These are phyloP conservation scores for Galeopsis tetrahit DNA, from an alignment of 257 asterid species.

Conservation along the genomic window DNA sequence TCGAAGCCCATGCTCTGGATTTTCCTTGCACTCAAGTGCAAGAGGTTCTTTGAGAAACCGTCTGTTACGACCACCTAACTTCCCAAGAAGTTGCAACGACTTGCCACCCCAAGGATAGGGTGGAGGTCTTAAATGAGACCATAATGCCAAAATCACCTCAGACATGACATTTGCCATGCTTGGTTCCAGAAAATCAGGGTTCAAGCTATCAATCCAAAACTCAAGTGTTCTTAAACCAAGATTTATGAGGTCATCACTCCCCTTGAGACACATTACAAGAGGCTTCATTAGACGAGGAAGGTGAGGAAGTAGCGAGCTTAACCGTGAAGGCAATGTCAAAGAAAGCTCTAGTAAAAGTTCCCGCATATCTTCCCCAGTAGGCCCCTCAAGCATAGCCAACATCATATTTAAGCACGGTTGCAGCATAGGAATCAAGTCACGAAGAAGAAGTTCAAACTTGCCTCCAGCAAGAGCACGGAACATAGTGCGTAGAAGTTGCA, in stretches of 20 bases:
- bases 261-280: constrained; percentile 96
- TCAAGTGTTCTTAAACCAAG: constrained; percentile 97
- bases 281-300: constrained; percentile 99
- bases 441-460: constrained; percentile 88
- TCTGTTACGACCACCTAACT: constrained; percentile 96
- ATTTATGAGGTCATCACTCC: constrained; percentile 89
- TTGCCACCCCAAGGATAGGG: constrained; percentile 98
- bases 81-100: constrained; percentile 96
- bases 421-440: constrained; percentile 86
- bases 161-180: constrained; percentile 99
- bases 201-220: constrained; percentile 99
- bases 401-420: constrained; percentile 92
- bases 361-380: constrained; percentile 88
- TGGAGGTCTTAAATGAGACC: constrained; percentile 97
- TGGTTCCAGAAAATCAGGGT: constrained; percentile 98
- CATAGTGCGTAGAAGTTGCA: constrained; percentile 97
- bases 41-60: constrained; percentile 99
- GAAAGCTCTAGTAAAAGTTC: constrained; percentile 92
- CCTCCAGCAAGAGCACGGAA: constrained; percentile 98
- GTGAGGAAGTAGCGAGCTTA: constrained; percentile 91
- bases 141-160: constrained; percentile 95
- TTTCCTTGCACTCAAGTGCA: constrained; percentile 98
- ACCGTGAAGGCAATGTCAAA: constrained; percentile 87
- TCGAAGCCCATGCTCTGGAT: constrained; percentile 98
- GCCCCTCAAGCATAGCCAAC: constrained; percentile 96